Base-by-base conservation (phyloP, 495 filamentous ascomycete species). In the Xylaria cubensis region DNA sequence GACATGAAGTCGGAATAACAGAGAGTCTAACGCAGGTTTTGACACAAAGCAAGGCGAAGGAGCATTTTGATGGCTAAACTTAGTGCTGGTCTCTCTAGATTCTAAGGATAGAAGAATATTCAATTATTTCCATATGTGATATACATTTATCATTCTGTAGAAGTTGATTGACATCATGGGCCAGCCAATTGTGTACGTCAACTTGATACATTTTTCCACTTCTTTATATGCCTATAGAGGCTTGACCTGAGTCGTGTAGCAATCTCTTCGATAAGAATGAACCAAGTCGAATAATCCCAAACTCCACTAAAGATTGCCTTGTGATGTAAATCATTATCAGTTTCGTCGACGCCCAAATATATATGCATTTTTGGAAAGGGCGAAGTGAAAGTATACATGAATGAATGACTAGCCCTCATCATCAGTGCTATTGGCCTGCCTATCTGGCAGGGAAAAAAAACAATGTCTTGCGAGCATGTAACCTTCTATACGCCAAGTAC, bases 401-500 rank as follows among this genome's bases (percentile, higher is more conserved):
- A 63, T 1, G 48, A 42, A 8, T 63, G 58, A 26, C 50, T 26
- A 29, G n/a, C 46, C 46, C 32, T 46, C 42, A 4, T 51, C 7
- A 34, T 62, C 32, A 36, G 34, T 44, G 21, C 36, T 10, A n/a
- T 29, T 39, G 12, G 10, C 39, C 6, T 36, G 39, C 61, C 59
- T 42, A 64, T 3, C 2, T 46, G 48, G 13, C 32, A 53, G 50
- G 55, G 13, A 26, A 63, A 63, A 42, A 19, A 64, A 42, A 55
- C 7, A 21, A 58, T 64, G 41, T 70, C 69, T 70, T 64, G 69
- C 59, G 69, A 71, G 34, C 42, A 21, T 34, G 41, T 21, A 64
- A 56, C 50, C 46, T 56, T 64, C 56, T 70, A 64, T 3, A 46
- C n/a, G 46, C 19, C 36, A 32, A 42, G n/a, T 51, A 48, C 59